Base-by-base conservation (phyloP, 2,329 filamentous ascomycete species). In the Zalaria obscura region DNA sequence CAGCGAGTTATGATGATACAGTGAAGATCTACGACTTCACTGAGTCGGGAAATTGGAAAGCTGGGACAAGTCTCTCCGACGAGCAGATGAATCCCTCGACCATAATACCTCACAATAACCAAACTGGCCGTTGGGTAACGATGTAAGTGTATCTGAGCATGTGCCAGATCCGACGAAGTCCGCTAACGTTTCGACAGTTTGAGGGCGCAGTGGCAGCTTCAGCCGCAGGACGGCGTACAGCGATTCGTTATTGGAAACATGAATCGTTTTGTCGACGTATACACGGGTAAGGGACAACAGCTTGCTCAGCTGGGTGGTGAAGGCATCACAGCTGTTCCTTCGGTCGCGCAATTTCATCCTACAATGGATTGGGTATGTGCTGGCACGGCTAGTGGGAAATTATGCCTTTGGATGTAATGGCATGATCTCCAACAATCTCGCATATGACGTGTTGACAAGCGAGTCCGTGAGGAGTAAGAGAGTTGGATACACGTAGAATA, bases 211-310 rank as follows among this genome's bases (percentile, higher is more conserved):
- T 98, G 91, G 91, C 91, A 98, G 59, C 68, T 75, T 28, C 72
- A 75, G 36, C 89, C 91, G 0, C 65, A 72, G 29, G 85, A 91
- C 44, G 79, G 80, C 5, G 77, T 93, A 4, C 80, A 93, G 48
- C 86, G 89, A 46, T 87, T 98, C 52, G 83, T 78, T 25, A 89
- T 98, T 43, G 91, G 85, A 1, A 98, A 96, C 52, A 96, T 96
- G 91, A 61, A 60, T 44, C 47, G 91, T 1, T 96, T 95, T 52
- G 85, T 96, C 1, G 91, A 98, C 55, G 74, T 98, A 1, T 98
- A 83, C 58, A 82, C 81, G 1, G 72, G 78, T 0, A 75, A 82
- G 38, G 91, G 91, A 0, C 80, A 86, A 53, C 89, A 96, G 58
- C 65, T 98, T 3, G 89, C 84, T 0, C 89, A 96, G 59, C 62